Conservation (phyloP, 139 green algal genomes). For the Zygnema cylindricum region DNA sequence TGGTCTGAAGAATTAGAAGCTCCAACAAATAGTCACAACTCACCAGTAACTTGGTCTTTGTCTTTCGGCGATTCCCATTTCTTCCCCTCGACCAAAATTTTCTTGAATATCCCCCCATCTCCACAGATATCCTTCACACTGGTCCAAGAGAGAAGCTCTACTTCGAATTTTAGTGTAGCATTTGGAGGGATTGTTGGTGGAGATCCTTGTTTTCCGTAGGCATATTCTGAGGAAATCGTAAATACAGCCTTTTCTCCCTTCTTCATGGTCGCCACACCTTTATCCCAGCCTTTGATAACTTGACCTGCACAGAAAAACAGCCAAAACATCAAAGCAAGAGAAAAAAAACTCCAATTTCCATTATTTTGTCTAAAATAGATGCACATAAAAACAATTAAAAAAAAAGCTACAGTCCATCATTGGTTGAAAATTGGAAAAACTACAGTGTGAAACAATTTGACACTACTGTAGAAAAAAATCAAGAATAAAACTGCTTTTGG, state of each 20-base stretch:
- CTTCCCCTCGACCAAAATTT: constrained; percentile 58
- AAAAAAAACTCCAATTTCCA: too few relatives aligned
- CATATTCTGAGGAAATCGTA: constrained; percentile 81
- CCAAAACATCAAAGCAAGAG: too few relatives aligned
- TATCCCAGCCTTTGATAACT: constrained; percentile 97
- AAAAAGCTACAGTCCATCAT: too few relatives aligned
- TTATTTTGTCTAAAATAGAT: too few relatives aligned
- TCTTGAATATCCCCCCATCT: constrained; percentile 81
- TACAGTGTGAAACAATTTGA: too few relatives aligned
- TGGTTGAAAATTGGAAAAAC: too few relatives aligned
- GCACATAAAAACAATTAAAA: too few relatives aligned
- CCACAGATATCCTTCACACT: constrained; percentile 66
- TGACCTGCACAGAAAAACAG: constrained; percentile 59
- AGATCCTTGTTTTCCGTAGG: constrained; percentile 84
- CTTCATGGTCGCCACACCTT: constrained; percentile 89
- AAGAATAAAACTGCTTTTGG: too few relatives aligned
- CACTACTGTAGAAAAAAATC: too few relatives aligned
- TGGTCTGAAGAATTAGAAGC: background rate
- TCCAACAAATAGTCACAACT: background rate
- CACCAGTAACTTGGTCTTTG: constrained; percentile 66
- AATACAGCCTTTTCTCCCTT: constrained; percentile 85
- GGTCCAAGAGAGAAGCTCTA: constrained; percentile 71
- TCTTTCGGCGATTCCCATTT: constrained; percentile 63
- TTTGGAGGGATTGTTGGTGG: constrained; percentile 87
- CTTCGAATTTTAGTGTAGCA: constrained; percentile 95